These are phyloP conservation scores for Musa troglodytarum DNA, from an alignment of 176 grass and related monocot species.

Conservation along the genomic window DNA sequence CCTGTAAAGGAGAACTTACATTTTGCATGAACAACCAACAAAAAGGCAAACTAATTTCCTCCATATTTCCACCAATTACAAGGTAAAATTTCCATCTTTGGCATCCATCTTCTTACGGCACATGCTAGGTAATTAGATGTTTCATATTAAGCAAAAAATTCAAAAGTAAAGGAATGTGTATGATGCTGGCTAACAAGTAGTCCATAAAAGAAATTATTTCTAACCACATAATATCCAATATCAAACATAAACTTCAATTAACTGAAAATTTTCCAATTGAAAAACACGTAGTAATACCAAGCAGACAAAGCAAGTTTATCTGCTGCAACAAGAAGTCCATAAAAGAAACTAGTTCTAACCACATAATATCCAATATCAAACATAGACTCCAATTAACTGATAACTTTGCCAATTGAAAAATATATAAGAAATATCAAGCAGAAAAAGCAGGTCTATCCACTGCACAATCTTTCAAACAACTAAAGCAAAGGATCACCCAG, in stretches of 20 bases:
- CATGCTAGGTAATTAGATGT: not conserved
- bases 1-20: too few relatives aligned
- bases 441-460: too few relatives aligned
- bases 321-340: not conserved
- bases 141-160: not conserved
- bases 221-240: not conserved
- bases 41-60: too few relatives aligned
- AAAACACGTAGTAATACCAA: too few relatives aligned
- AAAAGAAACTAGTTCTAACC: not conserved
- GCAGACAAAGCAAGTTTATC: too few relatives aligned
- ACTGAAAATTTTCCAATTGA: not conserved
- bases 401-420: too few relatives aligned
- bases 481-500: too few relatives aligned
- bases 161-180: not conserved
- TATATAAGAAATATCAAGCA: too few relatives aligned
- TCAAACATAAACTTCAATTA: not conserved
- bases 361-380: not conserved
- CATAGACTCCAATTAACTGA: not conserved
- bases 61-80: too few relatives aligned
- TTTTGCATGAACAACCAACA: too few relatives aligned
- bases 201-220: not conserved
- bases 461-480: not conserved
- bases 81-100: not conserved
- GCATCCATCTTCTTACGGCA: not conserved
- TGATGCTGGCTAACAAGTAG: not conserved